Evolutionary conservation across 2,329 filamentous ascomycete species (phyloP).

Genomic region (Sporothrix brunneoviolacea): DNA sequence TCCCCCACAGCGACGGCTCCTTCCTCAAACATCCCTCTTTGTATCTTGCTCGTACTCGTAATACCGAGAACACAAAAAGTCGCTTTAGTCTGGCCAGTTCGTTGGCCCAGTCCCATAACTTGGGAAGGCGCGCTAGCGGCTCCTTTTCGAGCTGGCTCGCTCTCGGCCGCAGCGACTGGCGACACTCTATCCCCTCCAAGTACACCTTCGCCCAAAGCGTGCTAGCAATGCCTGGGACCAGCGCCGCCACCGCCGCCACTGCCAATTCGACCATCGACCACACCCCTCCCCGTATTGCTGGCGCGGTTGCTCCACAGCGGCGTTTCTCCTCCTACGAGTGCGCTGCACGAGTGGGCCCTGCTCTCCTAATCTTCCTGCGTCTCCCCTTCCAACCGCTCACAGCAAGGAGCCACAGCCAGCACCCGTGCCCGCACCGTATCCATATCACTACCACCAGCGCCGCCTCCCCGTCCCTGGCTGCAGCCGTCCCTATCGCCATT

Average conservation of each 20-base stretch:
- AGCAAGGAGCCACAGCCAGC: background rate
- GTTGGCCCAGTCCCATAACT: background rate
- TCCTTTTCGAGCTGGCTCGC: constrained; percentile 4
- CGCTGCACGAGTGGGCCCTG: background rate
- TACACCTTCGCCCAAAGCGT: no score
- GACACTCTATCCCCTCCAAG: no score
- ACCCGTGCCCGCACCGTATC: background rate
- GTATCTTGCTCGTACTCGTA: background rate
- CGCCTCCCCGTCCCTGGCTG: background rate
- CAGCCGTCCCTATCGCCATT: background rate
- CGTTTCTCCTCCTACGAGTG: no score
- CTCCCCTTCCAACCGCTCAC: background rate
- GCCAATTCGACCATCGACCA: background rate
- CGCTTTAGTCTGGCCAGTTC: constrained; percentile 5
- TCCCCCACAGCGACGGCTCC: background rate
- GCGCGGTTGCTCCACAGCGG: no score
- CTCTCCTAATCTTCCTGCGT: background rate
- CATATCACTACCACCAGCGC: background rate
- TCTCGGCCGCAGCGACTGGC: no score
- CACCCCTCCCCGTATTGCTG: background rate
- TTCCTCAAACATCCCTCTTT: background rate
- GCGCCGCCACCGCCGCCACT: background rate
- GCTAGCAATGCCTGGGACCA: background rate
- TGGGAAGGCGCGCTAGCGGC: constrained; percentile 9
- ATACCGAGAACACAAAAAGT: constrained; percentile 1